A percentile compares a stretch with the other conserved stretches of the same genome.
Conservation (phyloP, 2,329 filamentous ascomycete genomes). For the Diplodia seriata region DNA sequence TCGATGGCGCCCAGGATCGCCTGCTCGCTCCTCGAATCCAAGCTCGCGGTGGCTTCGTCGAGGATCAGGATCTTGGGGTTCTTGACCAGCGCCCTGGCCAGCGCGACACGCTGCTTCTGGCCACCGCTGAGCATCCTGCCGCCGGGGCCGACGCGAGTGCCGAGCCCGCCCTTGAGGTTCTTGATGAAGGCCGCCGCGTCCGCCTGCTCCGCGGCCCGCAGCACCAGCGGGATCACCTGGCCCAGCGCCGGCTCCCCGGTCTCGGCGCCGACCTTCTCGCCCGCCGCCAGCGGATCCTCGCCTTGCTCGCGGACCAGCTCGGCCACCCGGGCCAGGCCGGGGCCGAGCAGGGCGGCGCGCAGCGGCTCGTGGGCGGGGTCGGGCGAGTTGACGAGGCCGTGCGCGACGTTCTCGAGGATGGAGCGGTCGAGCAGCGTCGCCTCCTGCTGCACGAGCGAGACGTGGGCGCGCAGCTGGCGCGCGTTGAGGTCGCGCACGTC, state of each 20-base stretch:
- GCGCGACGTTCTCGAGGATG: conserved; percentile 61
- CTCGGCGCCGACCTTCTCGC: conserved; percentile 53
- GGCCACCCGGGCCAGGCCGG: conserved; percentile 59
- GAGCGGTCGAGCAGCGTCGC: conserved; percentile 59
- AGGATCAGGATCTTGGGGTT: conserved; percentile 65
- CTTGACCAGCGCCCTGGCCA: conserved; percentile 63
- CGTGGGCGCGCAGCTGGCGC: conserved; percentile 45
- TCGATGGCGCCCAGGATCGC: conserved; percentile 58
- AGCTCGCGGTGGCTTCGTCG: conserved; percentile 67
- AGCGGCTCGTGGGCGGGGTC: conserved; percentile 48
- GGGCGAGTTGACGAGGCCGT: conserved; percentile 55
- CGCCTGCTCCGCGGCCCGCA: conserved; percentile 61
- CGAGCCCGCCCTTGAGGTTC: conserved; percentile 57
- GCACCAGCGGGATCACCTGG: conserved; percentile 61
- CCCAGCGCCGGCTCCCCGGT: conserved; percentile 41
- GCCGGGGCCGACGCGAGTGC: conserved; percentile 59
- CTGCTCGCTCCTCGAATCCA: conserved; percentile 65
- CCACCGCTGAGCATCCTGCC: conserved; percentile 64
- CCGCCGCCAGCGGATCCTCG: conserved; percentile 54
- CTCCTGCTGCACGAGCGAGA: conserved; percentile 59
- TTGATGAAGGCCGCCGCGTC: conserved; percentile 66
- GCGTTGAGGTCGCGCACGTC: conserved; percentile 50
- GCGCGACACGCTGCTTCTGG: conserved; percentile 66
- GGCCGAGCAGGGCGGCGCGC: conserved; percentile 56
- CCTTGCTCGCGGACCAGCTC: conserved; percentile 58